A percentile compares a stretch with the other conserved stretches of the same genome.
Conservation (phyloP, 768 basidiomycete species). For the Dioszegia crocea region DNA sequence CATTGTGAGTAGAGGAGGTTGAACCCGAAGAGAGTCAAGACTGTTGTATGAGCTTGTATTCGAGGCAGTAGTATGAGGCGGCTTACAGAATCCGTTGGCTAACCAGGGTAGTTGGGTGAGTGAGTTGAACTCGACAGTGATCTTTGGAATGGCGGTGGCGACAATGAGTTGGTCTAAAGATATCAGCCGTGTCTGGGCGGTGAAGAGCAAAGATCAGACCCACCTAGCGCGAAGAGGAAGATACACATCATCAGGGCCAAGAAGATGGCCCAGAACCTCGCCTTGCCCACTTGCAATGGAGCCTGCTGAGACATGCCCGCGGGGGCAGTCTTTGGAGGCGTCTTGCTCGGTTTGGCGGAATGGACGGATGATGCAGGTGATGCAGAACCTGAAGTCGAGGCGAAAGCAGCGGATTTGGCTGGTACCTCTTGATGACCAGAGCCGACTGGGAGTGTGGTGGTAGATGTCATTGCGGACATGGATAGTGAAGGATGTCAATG, state of each 20-base stretch:
- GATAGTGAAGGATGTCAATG: no score
- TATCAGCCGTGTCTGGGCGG: not conserved
- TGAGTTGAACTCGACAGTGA: conserved; percentile 42
- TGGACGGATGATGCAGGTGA: conserved; percentile 1
- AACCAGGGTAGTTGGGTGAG: conserved; percentile 44
- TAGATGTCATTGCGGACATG: conserved; percentile 9
- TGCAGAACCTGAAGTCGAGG: no score
- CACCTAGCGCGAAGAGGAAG: conserved; percentile 40
- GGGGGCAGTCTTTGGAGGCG: not conserved
- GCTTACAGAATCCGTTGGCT: conserved; percentile 45
- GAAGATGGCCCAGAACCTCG: conserved; percentile 34
- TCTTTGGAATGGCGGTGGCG: conserved; percentile 46
- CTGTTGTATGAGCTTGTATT: conserved; percentile 14
- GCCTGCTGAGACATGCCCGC: conserved; percentile 14
- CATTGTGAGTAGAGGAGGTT: conserved; percentile 45
- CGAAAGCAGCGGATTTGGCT: no score
- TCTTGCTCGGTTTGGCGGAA: not conserved
- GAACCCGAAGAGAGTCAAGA: conserved; percentile 47
- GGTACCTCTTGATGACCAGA: no score
- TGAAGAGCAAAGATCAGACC: not conserved
- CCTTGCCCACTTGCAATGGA: conserved; percentile 30
- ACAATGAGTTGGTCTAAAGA: conserved; percentile 52
- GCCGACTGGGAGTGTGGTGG: not conserved
- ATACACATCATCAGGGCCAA: conserved; percentile 30
- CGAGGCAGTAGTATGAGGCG: no score